These are phyloP conservation scores for Ziziphus jujuba DNA, from an alignment of 306 rosid genomes.

Conservation along the genomic window DNA sequence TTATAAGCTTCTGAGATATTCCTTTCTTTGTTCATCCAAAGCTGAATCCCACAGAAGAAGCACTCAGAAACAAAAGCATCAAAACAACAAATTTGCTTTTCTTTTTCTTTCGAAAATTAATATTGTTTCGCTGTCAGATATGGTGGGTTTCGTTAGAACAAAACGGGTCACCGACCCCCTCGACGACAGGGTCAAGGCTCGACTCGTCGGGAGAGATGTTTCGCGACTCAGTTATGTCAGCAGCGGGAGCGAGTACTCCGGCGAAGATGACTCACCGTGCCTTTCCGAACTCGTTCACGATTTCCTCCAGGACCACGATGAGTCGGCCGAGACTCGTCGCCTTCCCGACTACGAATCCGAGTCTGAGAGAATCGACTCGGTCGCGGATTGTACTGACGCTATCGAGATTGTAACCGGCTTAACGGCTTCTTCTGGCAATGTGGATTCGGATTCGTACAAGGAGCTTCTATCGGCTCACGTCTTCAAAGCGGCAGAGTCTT, in stretches of 20 bases:
- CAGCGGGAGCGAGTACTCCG: constrained; percentile 86
- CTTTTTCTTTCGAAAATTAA: too few relatives aligned
- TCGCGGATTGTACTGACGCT: constrained; percentile 22
- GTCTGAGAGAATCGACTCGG: constrained; percentile 53
- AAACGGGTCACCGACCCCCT: constrained; percentile 72
- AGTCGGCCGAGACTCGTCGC: not conserved
- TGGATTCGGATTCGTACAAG: constrained; percentile 47
- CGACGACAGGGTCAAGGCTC: constrained; percentile 60
- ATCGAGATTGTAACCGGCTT: constrained; percentile 25
- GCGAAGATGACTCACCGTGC: constrained; percentile 45
- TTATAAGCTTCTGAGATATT: not conserved
- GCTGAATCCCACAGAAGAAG: not conserved
- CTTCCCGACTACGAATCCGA: constrained; percentile 29
- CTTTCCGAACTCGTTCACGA: constrained; percentile 69
- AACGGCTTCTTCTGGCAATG: not conserved
- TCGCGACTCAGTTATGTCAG: constrained; percentile 40
- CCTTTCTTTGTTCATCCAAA: not conserved
- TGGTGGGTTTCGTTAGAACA: constrained; percentile 35
- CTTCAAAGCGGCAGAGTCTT: constrained; percentile 40
- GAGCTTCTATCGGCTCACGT: constrained; percentile 43
- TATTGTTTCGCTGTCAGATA: not conserved
- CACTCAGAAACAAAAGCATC: not conserved
- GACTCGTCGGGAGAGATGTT: constrained; percentile 45
- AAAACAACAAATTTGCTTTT: not conserved
- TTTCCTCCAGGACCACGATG: constrained; percentile 42